A percentile compares a stretch with the other conserved stretches of the same genome.
phyloP scores from a whole-genome alignment of 78 protist species.

The Chrysochromulina tobinii region DNA sequence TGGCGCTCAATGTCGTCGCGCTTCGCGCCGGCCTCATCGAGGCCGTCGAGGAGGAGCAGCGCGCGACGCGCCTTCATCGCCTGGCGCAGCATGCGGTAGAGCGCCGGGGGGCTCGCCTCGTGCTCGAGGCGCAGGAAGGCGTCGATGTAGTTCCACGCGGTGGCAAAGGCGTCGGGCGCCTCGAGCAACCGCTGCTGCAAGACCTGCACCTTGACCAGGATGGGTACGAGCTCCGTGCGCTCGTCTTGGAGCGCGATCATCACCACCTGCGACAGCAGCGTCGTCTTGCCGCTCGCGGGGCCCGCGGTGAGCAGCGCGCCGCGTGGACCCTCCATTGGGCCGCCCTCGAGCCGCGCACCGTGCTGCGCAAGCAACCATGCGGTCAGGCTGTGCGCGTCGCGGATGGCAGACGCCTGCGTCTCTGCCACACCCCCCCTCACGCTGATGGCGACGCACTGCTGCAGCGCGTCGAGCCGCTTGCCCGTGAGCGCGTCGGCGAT shows the following conservation, averaged over 20 bases:
- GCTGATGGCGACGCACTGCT: too few species aligned
- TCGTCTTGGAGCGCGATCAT: background rate
- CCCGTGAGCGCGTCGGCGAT: too few species aligned
- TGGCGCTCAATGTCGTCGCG: background rate
- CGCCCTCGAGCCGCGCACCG: too few species aligned
- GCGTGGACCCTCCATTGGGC: too few species aligned
- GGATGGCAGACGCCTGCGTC: too few species aligned
- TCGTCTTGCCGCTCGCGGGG: constrained; percentile 7
- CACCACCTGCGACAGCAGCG: background rate
- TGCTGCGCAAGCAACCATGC: too few species aligned
- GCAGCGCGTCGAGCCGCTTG: too few species aligned
- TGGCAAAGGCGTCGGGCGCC: background rate
- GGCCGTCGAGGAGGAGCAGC: background rate
- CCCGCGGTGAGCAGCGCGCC: background rate
- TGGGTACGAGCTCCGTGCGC: background rate
- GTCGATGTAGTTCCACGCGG: background rate
- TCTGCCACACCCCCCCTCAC: too few species aligned
- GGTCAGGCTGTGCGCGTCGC: too few species aligned
- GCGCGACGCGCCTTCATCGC: background rate
- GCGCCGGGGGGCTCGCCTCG: background rate
- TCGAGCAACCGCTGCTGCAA: background rate
- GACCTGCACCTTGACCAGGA: background rate
- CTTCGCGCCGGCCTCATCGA: background rate
- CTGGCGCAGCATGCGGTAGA: background rate
- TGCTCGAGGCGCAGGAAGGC: background rate